Evolutionary conservation across 2,329 filamentous ascomycete genomes (phyloP).

Genomic region (Pestalotiopsis sp.): DNA sequence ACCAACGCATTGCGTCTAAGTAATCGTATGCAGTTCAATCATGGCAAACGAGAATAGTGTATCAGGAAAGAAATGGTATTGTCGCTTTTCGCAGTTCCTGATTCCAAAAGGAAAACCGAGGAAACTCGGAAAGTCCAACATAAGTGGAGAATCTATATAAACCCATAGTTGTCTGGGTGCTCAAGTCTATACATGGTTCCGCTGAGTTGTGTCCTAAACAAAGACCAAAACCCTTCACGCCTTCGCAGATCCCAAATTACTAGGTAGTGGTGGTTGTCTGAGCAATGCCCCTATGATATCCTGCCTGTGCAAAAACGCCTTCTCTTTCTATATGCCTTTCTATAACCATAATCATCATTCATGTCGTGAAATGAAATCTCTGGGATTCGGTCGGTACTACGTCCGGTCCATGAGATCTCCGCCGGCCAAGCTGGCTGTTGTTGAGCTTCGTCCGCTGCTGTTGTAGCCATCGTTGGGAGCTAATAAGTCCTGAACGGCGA

Average conservation of each 20-base stretch:
- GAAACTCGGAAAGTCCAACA: constrained; percentile 16
- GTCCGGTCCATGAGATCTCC: constrained; percentile 65
- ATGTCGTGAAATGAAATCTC: constrained; percentile 23
- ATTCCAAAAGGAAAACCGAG: constrained; percentile 5
- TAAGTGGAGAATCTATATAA: constrained; percentile 26
- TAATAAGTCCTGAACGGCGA: constrained; percentile 83
- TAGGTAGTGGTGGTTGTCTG: constrained; percentile 17
- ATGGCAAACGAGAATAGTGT: background rate
- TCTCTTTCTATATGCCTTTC: constrained; percentile 33
- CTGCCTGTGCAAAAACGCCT: constrained; percentile 23
- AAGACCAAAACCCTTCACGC: constrained; percentile 13
- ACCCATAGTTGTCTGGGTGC: constrained; percentile 28
- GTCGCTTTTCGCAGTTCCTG: constrained; percentile 13
- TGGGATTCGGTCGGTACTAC: constrained; percentile 27
- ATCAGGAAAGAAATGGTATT: constrained; percentile 13
- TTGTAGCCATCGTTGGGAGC: constrained; percentile 67
- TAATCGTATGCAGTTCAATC: background rate
- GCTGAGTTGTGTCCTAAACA: constrained; percentile 21
- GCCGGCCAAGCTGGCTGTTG: constrained; percentile 76
- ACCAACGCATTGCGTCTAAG: background rate
- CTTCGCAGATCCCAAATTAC: constrained; percentile 26
- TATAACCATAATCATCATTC: constrained; percentile 34
- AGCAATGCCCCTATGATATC: constrained; percentile 12
- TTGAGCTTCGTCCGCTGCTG: constrained; percentile 76
- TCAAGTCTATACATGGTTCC: constrained; percentile 28